Evolutionary conservation across 1,139 yeast genomes (phyloP), one percentile per base, ranked within the genome.

Genomic region (Hansenula sp.): DNA sequence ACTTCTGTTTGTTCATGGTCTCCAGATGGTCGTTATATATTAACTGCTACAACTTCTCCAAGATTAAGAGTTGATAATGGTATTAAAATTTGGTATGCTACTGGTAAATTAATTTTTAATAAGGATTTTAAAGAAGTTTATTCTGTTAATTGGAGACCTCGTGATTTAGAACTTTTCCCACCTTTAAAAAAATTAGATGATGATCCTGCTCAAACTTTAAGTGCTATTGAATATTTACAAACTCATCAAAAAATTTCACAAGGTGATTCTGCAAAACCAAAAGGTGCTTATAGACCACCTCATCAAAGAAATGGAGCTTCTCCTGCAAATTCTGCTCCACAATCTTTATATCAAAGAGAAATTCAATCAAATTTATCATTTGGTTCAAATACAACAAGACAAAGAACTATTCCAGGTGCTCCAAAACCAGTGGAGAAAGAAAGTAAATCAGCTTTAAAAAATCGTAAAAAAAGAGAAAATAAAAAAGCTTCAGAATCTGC

Each of bases 41-140:
- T 94, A 61, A 90, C 97, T 17, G 98, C 98, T 20, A 94, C 98
- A 8, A 92, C 98, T 0, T 81, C 97, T 19, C 99, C 99, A 47
- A 77, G 99, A 57, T 76, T 94, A 57, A 80, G 98, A 60, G 99
- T 94, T 38, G 99, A 94, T 63, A 94, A 94, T 62, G 94, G 97
- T 42, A 80, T 84, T 53, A 87, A 88, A 64, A 72, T 94, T 55
- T 92, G 97, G 97, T 95, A 92, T 62, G 89, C 82, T 45, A 73
- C 81, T 47, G 98, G 98, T 35, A 78, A 81, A 54, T 74, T 92
- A 51, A 73, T 88, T 41, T 94, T 75, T 64, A 75, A 75, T 55
- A 80, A 79, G 56, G 96, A 89, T 51, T 88, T 79, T 62, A 77
- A 73, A 40, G 98, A 92, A 67, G 77, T 94, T 48, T 77, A 77